Base-by-base conservation (phyloP, 345 rosid species). In the Brassica rapa region DNA sequence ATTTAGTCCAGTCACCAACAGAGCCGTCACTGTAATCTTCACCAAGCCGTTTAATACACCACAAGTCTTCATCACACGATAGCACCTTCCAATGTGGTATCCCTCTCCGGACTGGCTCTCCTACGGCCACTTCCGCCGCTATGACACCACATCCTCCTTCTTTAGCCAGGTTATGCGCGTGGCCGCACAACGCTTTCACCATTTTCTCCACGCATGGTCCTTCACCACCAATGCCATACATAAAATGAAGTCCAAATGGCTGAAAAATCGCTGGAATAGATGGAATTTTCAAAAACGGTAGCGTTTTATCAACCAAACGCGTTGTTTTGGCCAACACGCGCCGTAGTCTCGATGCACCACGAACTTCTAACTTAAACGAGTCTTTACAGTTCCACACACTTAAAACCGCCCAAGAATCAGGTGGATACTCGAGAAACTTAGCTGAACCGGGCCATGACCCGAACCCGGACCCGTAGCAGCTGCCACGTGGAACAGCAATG, bases 1-100 rank as follows among this genome's bases (percentile, higher is more conserved):
- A 90, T 67, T 87, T 90, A 10, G 97, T 92, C 98, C 98, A 94
- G 80, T 94, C 98, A 79, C 92, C 92, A 78, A 72, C 84, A 33
- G 90, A 78, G 3, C 94, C 96, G 73, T 94, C 98, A 60, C 63
- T 79, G 39, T 89, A 86, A 73, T 87, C 97, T 60, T 86, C 88
- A 77, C 93, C 92, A 19, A 94, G 90, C 73, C 95, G 86, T 69
- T 94, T 94, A 8, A 94, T 91, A 70, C 97, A 94, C 98, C 98
- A 94, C 25, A 90, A 62, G 39, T 94, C 98, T 66, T 89, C 94
- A 1, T 77, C 86, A 61, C 83, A 80, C 49, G 98, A 94, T 77
- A 94, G 84, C 77, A 71, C 81, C 72, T 88, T 88, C 97, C 98
- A 94, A 82, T 88, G 87, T 3, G 97, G 97, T 49, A 94, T 90